phyloP scores from a whole-genome alignment of 2,329 filamentous ascomycete genomes.

The Trichoderma pleuroti region DNA sequence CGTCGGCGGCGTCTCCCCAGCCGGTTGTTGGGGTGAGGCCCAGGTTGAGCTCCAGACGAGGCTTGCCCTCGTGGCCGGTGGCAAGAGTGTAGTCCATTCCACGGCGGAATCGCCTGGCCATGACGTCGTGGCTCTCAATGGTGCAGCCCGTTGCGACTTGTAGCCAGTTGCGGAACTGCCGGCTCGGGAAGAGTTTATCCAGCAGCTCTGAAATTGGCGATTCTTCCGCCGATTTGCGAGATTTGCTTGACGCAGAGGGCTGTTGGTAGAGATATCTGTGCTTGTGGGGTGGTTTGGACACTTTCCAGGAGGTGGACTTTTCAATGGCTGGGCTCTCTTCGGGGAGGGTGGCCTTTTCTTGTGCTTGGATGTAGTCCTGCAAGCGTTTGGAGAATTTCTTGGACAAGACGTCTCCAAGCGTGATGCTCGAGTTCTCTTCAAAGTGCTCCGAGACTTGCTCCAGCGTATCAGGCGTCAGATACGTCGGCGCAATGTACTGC shows the following conservation, averaged over 20 bases:
- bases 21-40: slow-evolving; percentile 79
- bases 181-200: slow-evolving; percentile 77
- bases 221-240: slow-evolving; percentile 38
- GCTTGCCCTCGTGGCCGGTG: slow-evolving; percentile 72
- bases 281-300: slow-evolving; percentile 89
- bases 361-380: slow-evolving; percentile 64
- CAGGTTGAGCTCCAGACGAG: slow-evolving; percentile 82
- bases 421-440: slow-evolving; percentile 77
- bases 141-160: slow-evolving; percentile 73
- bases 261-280: slow-evolving; percentile 86
- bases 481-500: slow-evolving; percentile 84
- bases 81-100: slow-evolving; percentile 91
- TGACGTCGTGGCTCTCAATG: slow-evolving; percentile 68
- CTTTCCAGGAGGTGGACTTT: slow-evolving; percentile 61
- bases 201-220: slow-evolving; percentile 73
- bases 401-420: slow-evolving; percentile 72
- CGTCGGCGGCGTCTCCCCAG: slow-evolving; percentile 70
- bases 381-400: slow-evolving; percentile 72
- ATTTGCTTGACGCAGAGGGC: slow-evolving; percentile 37
- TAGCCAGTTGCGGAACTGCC: slow-evolving; percentile 86
- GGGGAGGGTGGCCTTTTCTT: slow-evolving; percentile 52
- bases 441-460: slow-evolving; percentile 79
- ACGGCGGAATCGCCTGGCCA: slow-evolving; percentile 83
- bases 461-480: slow-evolving; percentile 86
- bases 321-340: slow-evolving; percentile 54